A percentile compares a stretch with the other conserved stretches of the same genome.
Conservation (phyloP, 176 grass and related monocot genomes). For the Hordeum vulgare region DNA sequence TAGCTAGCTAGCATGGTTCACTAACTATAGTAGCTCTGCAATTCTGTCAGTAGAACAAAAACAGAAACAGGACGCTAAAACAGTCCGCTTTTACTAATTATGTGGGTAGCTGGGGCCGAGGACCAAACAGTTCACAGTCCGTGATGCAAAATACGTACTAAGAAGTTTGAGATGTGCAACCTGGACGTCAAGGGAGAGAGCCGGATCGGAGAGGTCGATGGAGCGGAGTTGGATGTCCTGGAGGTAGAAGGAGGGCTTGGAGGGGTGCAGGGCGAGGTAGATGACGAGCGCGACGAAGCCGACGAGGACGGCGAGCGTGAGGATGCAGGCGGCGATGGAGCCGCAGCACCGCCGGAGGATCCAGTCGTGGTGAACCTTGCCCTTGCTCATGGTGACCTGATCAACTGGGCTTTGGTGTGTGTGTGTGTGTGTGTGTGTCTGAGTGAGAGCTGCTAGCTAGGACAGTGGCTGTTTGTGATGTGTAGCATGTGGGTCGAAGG, state of each 20-base stretch:
- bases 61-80: neutral
- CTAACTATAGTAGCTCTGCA: neutral
- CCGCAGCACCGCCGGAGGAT: conserved; percentile 41
- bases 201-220: conserved; percentile 58
- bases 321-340: conserved; percentile 43
- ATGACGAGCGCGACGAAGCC: conserved; percentile 59
- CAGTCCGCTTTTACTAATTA: neutral
- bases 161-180: neutral
- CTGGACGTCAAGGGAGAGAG: conserved; percentile 48
- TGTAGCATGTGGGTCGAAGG: conserved; percentile 16
- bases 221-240: conserved; percentile 46
- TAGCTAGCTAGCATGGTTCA: neutral
- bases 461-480: neutral
- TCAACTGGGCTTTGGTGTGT: neutral
- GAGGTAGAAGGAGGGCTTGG: conserved; percentile 75
- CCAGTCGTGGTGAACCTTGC: conserved; percentile 38
- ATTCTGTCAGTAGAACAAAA: neutral
- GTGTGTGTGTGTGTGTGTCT: neutral
- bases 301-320: conserved; percentile 50
- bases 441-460: neutral
- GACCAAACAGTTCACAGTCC: neutral
- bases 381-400: conserved; percentile 30
- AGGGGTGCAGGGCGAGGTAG: conserved; percentile 62
- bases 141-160: neutral
- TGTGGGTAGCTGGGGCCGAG: neutral